Percentiles rank a stretch among this genome's conserved stretches.
Conservation (phyloP, 805 yeast species). For the Priceomyces medius region DNA sequence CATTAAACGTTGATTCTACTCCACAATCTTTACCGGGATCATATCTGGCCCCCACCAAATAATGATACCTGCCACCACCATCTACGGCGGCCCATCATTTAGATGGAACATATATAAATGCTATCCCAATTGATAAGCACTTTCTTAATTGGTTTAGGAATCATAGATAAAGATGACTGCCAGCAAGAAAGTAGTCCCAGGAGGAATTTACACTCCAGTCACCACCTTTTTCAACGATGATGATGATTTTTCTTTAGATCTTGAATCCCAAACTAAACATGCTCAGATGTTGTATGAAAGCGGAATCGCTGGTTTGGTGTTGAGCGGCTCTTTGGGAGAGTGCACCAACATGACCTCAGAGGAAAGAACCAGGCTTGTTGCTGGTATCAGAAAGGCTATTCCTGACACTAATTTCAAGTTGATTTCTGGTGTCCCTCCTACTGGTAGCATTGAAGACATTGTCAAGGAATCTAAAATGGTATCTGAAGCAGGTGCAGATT, state of each 20-base stretch:
- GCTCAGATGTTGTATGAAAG: constrained; percentile 23
- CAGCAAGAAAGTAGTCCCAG: constrained; percentile 10
- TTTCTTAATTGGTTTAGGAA: too few relatives aligned
- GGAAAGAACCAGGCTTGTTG: constrained; percentile 29
- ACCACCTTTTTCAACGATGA: constrained; percentile 28
- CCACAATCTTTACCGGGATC: too few relatives aligned
- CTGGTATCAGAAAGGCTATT: constrained; percentile 26
- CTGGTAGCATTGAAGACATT: constrained; percentile 23
- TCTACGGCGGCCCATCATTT: too few relatives aligned
- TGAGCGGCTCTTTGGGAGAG: constrained; percentile 43
- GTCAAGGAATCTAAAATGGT: constrained; percentile 23
- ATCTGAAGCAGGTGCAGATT: constrained; percentile 33
- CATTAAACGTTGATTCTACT: too few relatives aligned
- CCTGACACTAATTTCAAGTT: constrained; percentile 29
- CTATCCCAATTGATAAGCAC: too few relatives aligned
- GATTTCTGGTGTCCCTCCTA: constrained; percentile 34
- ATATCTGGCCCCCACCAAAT: too few relatives aligned
- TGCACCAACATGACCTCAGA: constrained; percentile 29
- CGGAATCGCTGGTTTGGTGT: constrained; percentile 36
- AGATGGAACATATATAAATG: too few relatives aligned
- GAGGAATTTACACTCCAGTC: constrained; percentile 33
- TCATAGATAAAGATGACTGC: constrained; percentile 1
- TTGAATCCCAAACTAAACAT: constrained; percentile 30
- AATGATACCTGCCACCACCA: too few relatives aligned
- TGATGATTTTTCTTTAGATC: constrained; percentile 19